Base-by-base conservation (phyloP, 495 filamentous ascomycete genomes). In the Podospora bellae-mahoneyi region DNA sequence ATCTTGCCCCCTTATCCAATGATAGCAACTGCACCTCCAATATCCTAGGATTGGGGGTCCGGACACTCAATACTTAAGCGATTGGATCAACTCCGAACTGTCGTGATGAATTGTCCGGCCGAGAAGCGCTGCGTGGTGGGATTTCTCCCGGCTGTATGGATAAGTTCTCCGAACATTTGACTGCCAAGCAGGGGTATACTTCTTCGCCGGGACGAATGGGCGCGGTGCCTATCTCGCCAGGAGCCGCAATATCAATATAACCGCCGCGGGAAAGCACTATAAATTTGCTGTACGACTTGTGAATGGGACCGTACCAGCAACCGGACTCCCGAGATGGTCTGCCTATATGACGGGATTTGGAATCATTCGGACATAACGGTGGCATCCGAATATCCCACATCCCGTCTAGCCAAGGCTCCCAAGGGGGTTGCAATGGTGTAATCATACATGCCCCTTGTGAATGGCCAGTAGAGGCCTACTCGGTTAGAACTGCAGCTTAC, bases 81-180 rank as follows among this genome's bases (percentile, higher is more conserved):
- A 63, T 59, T 48, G 28, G 19, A 44, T 6, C n/a, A 16, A 13
- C 28, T 26, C 28, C 59, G 28, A 58, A 34, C 34, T 32, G n/a
- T 23, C 48, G 28, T 53, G 34, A 56, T 53, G 39, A 62, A 63
- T n/a, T 63, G 32, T 48, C 61, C 30, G 30, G 30, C 28, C 28
- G n/a, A 32, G 15, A 16, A 32, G 30, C 30, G 7, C 30, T 23
- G 34, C 27, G 34, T 32, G 32, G 59, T 63, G 32, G 16, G 30
- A 30, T 53, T 19, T 26, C 10, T 63, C 58, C 69, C 69, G 69
- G 69, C 65, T 71, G 69, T 71, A 71, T 71, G 69, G 69, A 54
- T 71, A 71, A 71, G 69, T 71, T 66, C 62, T 54, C 61, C 32
- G 39, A 28, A 54, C 19, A n/a, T 16, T 20, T 32, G 27, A 60